Conservation (phyloP, 352 stramenopile species). For the Peronospora farinosa region DNA sequence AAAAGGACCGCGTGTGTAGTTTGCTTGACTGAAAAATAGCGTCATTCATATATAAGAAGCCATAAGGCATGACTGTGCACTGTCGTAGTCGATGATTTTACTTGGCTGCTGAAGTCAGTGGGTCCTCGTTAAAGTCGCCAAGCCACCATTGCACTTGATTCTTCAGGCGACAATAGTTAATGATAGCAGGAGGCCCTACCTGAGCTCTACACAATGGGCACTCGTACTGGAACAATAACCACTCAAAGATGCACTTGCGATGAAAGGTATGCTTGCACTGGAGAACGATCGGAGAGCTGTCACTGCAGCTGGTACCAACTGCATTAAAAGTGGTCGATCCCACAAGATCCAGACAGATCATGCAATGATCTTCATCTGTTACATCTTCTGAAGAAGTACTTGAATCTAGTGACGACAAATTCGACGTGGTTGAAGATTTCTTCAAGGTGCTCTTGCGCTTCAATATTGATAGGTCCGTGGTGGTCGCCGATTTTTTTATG, state of each 20-base stretch:
- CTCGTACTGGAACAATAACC: slow-evolving; percentile 65
- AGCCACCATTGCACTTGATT: slow-evolving; percentile 64
- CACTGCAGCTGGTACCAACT: slow-evolving; percentile 12
- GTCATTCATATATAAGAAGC: no score
- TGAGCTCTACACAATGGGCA: slow-evolving; percentile 59
- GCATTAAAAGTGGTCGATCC: slow-evolving; percentile 16
- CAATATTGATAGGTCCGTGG: slow-evolving; percentile 25
- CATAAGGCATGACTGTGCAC: not conserved
- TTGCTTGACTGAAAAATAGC: no score
- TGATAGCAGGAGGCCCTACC: slow-evolving; percentile 45
- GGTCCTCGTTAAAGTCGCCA: slow-evolving; percentile 52
- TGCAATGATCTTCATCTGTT: slow-evolving; percentile 28
- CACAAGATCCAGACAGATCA: slow-evolving; percentile 49
- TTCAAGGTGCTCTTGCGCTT: slow-evolving; percentile 26
- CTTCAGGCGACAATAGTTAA: slow-evolving; percentile 55
- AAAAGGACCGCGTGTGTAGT: no score
- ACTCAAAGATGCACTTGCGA: slow-evolving; percentile 68
- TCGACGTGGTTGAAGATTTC: slow-evolving; percentile 24
- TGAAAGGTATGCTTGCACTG: slow-evolving; percentile 67
- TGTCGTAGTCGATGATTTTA: not conserved
- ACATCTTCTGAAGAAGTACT: not conserved
- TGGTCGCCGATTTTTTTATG: slow-evolving; percentile 30
- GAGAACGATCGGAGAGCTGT: slow-evolving; percentile 30
- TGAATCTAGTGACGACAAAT: slow-evolving; percentile 22
- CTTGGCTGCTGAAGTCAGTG: slow-evolving; percentile 16